Evolutionary conservation across 1,284 basidiomycete species (phyloP).

Genomic region (Ganoderma boninense): DNA sequence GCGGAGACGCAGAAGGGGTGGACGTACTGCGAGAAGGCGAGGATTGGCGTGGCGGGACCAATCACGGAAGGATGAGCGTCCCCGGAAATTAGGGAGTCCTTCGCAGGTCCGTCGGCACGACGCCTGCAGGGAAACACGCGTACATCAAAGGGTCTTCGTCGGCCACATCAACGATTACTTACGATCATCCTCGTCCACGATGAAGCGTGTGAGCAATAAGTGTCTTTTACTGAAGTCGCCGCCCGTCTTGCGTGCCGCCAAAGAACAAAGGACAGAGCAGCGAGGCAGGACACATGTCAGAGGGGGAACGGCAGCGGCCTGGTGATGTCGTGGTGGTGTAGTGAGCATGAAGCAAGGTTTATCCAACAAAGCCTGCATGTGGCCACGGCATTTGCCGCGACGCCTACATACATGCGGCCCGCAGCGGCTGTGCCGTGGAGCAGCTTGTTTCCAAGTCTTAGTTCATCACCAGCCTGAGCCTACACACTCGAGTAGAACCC

Average conservation of each 20-base stretch:
- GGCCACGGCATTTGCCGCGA: slow-evolving; percentile 16
- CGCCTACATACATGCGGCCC: neutral
- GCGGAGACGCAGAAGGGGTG: neutral
- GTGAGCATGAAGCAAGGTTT: slow-evolving; percentile 3
- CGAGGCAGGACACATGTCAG: neutral
- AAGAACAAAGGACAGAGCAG: neutral
- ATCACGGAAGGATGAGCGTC: slow-evolving; percentile 10
- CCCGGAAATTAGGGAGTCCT: slow-evolving; percentile 16
- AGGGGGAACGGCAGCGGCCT: neutral
- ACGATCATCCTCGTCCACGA: neutral
- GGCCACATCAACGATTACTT: slow-evolving; percentile 9
- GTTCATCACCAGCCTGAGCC: neutral
- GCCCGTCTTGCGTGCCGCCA: neutral
- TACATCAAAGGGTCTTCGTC: slow-evolving; percentile 8
- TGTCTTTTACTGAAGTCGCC: neutral
- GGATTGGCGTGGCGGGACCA: slow-evolving; percentile 12
- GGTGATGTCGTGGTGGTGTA: neutral
- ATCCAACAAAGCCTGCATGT: neutral
- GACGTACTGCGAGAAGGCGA: slow-evolving; percentile 14
- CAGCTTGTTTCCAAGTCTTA: neutral
- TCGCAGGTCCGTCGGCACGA: slow-evolving; percentile 6
- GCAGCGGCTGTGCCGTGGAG: slow-evolving; percentile 1
- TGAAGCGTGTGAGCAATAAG: neutral
- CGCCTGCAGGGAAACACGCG: slow-evolving; percentile 16
- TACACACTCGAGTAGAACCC: neutral